These are phyloP conservation scores for Uronychia setigera DNA, from an alignment of 73 alveolate species.

Conservation along the genomic window DNA sequence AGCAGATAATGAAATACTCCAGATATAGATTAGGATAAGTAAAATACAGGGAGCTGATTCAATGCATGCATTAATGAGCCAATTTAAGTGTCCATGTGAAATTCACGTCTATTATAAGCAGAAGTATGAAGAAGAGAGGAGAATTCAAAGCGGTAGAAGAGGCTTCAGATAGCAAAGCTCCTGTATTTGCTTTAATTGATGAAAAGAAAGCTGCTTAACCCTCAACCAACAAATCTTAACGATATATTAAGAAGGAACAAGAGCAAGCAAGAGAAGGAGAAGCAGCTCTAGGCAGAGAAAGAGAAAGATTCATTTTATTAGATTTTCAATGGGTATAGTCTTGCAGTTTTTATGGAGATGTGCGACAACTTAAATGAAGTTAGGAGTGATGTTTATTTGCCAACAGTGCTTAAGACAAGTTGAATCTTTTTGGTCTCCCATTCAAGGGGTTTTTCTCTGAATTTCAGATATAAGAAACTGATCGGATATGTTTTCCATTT, in stretches of 20 bases:
- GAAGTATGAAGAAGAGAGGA: not conserved
- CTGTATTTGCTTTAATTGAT: too few species aligned
- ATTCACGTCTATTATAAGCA: not conserved
- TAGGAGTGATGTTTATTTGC: too few species aligned
- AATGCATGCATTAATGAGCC: not conserved
- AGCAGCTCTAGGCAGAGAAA: constrained; percentile 37
- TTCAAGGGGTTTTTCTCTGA: too few species aligned
- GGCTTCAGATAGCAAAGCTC: not conserved
- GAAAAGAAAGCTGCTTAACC: not conserved
- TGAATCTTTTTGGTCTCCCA: too few species aligned
- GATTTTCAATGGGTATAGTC: too few species aligned
- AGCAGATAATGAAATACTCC: not conserved
- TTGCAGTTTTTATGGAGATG: too few species aligned
- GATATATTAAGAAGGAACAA: not conserved
- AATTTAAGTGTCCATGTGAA: not conserved
- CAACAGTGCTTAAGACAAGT: too few species aligned
- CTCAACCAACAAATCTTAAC: not conserved
- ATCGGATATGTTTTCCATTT: too few species aligned
- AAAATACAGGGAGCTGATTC: not conserved
- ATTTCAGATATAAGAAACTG: too few species aligned
- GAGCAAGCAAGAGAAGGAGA: constrained; percentile 32
- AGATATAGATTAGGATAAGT: not conserved
- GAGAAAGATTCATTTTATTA: too few species aligned
- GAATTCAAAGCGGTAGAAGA: not conserved
- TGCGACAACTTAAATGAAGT: too few species aligned